Conservation (phyloP, 2,329 filamentous ascomycete species). For the Macrophomina tecta region DNA sequence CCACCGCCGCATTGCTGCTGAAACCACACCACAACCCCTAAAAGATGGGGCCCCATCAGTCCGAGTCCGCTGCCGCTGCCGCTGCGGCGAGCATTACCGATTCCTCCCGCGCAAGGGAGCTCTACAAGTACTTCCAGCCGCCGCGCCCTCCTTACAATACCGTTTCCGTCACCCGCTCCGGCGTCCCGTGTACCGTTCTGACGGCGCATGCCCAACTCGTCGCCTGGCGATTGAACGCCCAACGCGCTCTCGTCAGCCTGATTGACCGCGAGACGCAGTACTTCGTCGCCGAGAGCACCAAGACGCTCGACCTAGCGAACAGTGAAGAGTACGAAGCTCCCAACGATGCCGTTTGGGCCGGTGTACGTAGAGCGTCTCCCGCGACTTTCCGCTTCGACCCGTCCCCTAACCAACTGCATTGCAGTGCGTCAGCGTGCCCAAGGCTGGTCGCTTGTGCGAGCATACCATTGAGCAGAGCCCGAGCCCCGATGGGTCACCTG, state of each 20-base stretch:
- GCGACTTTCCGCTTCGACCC: background rate
- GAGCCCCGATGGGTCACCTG: constrained; percentile 37
- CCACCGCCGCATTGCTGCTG: background rate
- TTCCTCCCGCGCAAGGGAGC: constrained; percentile 34
- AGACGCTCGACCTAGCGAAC: constrained; percentile 47
- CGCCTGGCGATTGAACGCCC: constrained; percentile 43
- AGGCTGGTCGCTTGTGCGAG: constrained; percentile 44
- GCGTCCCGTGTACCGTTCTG: constrained; percentile 40
- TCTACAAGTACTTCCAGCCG: constrained; percentile 39
- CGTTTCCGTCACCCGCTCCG: background rate
- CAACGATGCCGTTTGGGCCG: constrained; percentile 45
- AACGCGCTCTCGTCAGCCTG: constrained; percentile 49
- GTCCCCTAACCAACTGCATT: background rate
- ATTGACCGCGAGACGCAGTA: constrained; percentile 57
- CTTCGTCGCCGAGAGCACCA: constrained; percentile 58
- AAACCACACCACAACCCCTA: constrained; percentile 2
- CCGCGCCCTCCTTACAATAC: constrained; percentile 27
- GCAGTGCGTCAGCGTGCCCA: constrained; percentile 41
- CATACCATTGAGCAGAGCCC: constrained; percentile 36
- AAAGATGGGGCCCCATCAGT: constrained; percentile 6
- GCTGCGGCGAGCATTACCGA: constrained; percentile 20
- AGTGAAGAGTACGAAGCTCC: constrained; percentile 39
- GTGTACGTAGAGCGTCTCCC: constrained; percentile 27
- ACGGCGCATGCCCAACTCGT: constrained; percentile 45
- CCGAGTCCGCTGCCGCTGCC: background rate